These are phyloP conservation scores for Thyridium curvatum DNA, from an alignment of 2,329 filamentous ascomycete species.

Conservation along the genomic window DNA sequence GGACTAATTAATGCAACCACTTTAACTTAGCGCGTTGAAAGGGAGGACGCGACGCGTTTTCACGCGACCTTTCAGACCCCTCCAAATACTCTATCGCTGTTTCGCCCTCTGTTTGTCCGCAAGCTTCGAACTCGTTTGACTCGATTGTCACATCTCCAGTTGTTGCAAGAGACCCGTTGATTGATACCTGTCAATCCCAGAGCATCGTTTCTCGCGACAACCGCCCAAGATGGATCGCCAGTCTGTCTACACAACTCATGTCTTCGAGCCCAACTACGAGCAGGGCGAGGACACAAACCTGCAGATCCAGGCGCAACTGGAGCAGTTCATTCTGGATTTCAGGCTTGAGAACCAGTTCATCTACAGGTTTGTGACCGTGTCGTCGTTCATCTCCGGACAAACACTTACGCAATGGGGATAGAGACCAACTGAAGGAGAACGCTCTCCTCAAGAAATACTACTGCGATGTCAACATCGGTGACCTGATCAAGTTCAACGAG, in stretches of 20 bases:
- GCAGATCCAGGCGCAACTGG: conserved; percentile 71
- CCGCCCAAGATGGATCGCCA: conserved; percentile 68
- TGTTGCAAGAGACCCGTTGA: no score
- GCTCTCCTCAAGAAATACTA: conserved; percentile 90
- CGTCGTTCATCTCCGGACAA: background rate
- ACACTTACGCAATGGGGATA: conserved; percentile 24
- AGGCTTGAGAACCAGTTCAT: conserved; percentile 91
- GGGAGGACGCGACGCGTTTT: no score
- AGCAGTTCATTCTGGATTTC: conserved; percentile 90
- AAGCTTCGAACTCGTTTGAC: no score
- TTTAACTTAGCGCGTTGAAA: background rate
- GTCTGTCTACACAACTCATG: conserved; percentile 78
- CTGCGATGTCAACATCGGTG: conserved; percentile 92
- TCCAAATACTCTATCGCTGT: no score
- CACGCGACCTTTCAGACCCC: no score
- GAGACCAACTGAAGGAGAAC: conserved; percentile 94
- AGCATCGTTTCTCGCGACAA: background rate
- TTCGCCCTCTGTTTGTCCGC: no score
- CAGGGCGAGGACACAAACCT: conserved; percentile 62
- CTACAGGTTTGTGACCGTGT: conserved; percentile 60
- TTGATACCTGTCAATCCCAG: no score
- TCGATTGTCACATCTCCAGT: no score
- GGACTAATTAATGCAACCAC: conserved; percentile 1
- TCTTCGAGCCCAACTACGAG: conserved; percentile 64
- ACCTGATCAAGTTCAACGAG: conserved; percentile 94